Conservation (phyloP, 257 asterid species). For the Craterostigma plantagineum region DNA sequence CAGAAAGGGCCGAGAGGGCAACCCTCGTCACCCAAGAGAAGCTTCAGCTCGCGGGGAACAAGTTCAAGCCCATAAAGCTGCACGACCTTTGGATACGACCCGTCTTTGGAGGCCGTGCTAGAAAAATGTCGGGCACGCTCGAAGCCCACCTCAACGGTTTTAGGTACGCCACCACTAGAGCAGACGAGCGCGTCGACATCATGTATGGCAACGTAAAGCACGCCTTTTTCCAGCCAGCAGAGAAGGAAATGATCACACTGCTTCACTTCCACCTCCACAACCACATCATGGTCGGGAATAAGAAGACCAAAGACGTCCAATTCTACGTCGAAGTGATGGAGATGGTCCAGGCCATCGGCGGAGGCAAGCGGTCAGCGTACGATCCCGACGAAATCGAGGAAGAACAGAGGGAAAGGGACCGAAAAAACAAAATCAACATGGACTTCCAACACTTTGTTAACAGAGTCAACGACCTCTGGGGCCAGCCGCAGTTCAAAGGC, state of each 20-base stretch:
- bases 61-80: slow-evolving; percentile 50
- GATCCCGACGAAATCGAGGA: slow-evolving; percentile 85
- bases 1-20: slow-evolving; percentile 73
- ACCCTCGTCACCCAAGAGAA: slow-evolving; percentile 56
- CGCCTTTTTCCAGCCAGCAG: slow-evolving; percentile 69
- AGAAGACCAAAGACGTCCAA: slow-evolving; percentile 60
- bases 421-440: slow-evolving; percentile 56
- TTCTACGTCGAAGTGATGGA: slow-evolving; percentile 75
- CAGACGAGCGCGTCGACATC: slow-evolving; percentile 49
- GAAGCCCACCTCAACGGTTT: slow-evolving; percentile 68
- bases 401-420: slow-evolving; percentile 66
- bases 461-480: slow-evolving; percentile 60
- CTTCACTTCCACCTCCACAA: slow-evolving; percentile 61
- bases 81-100: slow-evolving; percentile 67
- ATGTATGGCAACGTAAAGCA: slow-evolving; percentile 53
- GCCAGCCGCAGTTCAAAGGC: slow-evolving; percentile 33
- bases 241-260: slow-evolving; percentile 69
- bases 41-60: slow-evolving; percentile 43
- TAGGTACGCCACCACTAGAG: slow-evolving; percentile 48
- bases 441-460: slow-evolving; percentile 52
- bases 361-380: slow-evolving; percentile 51
- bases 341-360: slow-evolving; percentile 53
- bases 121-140: slow-evolving; percentile 38
- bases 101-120: slow-evolving; percentile 49
- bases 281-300: slow-evolving; percentile 70